A percentile compares a stretch with the other conserved stretches of the same genome.
Evolutionary conservation across 257 asterid species (phyloP).

Genomic region (Cordia subcordata): DNA sequence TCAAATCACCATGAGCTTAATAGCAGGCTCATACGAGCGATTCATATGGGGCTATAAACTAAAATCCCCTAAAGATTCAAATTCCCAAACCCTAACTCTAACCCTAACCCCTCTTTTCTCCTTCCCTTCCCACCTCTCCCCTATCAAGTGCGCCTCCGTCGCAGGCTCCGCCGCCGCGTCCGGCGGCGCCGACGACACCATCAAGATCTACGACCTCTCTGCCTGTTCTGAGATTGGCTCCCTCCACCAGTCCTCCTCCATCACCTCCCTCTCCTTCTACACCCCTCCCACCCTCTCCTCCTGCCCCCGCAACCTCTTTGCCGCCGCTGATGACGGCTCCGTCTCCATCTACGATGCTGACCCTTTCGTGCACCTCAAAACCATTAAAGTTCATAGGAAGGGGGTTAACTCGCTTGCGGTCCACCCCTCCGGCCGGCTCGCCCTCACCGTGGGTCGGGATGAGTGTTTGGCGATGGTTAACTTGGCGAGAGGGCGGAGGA

Average conservation of each 20-base stretch:
- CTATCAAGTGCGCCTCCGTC: constrained; percentile 85
- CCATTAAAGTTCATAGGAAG: constrained; percentile 61
- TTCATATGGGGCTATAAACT: constrained; percentile 91
- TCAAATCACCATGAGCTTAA: constrained; percentile 41
- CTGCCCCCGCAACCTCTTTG: constrained; percentile 73
- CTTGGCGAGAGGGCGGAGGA: constrained; percentile 80
- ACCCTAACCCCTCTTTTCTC: constrained; percentile 61
- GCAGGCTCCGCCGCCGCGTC: constrained; percentile 81
- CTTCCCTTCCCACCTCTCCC: constrained; percentile 91
- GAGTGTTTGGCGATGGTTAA: constrained; percentile 82
- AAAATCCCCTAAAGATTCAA: constrained; percentile 10
- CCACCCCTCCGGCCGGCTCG: constrained; percentile 83
- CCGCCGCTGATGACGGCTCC: constrained; percentile 62
- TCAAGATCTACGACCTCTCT: constrained; percentile 87
- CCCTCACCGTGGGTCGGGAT: constrained; percentile 78
- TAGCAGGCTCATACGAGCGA: constrained; percentile 95
- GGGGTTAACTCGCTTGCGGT: constrained; percentile 60
- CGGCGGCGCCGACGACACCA: constrained; percentile 90
- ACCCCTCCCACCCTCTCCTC: constrained; percentile 57
- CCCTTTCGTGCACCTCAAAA: constrained; percentile 81
- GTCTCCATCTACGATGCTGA: constrained; percentile 78
- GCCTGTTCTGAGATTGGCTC: constrained; percentile 80
- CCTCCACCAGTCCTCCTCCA: constrained; percentile 58
- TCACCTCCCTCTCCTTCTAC: constrained; percentile 73
- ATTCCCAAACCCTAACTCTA: constrained; percentile 31